Percentiles rank a stretch among this genome's conserved stretches.
phyloP scores from a whole-genome alignment of 2,329 filamentous ascomycete genomes.

The Diaporthe sp. region DNA sequence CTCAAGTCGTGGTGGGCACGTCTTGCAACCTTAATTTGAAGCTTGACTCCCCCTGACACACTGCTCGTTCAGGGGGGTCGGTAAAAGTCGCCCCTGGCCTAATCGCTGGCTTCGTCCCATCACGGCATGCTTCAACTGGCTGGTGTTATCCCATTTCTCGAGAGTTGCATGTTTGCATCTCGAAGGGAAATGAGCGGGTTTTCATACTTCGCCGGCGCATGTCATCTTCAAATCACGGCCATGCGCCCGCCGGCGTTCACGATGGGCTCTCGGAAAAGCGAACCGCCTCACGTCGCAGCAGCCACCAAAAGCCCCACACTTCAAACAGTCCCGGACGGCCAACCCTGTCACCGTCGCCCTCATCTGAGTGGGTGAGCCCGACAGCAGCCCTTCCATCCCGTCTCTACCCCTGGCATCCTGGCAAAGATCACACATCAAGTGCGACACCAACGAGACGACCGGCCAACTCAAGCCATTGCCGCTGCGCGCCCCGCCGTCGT shows the following conservation, averaged over 20 bases:
- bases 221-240: background rate
- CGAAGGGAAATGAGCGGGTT: background rate
- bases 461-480: background rate
- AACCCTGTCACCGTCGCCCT: background rate
- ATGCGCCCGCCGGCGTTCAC: background rate
- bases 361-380: background rate
- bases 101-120: background rate
- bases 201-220: background rate
- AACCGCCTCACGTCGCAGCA: slow-evolving; percentile 15
- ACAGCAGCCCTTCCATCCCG: background rate
- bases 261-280: background rate
- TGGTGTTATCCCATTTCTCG: background rate
- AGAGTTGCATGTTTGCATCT: background rate
- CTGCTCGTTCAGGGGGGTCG: slow-evolving; percentile 11
- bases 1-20: background rate
- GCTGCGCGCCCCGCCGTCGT: slow-evolving; percentile 1
- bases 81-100: background rate
- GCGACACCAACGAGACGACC: slow-evolving; percentile 27
- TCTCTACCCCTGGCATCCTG: slow-evolving; percentile 9
- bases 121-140: background rate
- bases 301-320: background rate
- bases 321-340: background rate
- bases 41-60: slow-evolving; percentile 24
- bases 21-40: slow-evolving; percentile 27
- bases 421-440: slow-evolving; percentile 32